phyloP scores from a whole-genome alignment of 2,329 filamentous ascomycete genomes.

The Venturia oleaginea region DNA sequence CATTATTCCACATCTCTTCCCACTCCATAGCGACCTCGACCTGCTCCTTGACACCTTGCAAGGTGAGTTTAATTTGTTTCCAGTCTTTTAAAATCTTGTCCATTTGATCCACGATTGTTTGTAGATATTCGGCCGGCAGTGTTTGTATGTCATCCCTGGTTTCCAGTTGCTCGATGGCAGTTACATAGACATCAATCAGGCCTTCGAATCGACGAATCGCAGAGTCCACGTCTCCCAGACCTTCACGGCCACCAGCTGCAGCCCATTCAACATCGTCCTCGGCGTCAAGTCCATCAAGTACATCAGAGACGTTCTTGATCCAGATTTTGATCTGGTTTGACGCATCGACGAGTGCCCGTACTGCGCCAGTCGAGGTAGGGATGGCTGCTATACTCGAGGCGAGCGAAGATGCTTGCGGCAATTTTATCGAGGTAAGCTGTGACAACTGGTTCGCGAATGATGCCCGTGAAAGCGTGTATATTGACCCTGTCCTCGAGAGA shows the following conservation, averaged over 20 bases:
- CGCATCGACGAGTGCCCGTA: slow-evolving; percentile 72
- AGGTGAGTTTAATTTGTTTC: slow-evolving; percentile 66
- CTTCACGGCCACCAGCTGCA: slow-evolving; percentile 76
- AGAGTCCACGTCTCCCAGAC: slow-evolving; percentile 57
- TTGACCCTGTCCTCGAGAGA: slow-evolving; percentile 64
- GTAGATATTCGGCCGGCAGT: slow-evolving; percentile 63
- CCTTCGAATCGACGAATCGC: slow-evolving; percentile 78
- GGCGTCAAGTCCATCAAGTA: slow-evolving; percentile 79
- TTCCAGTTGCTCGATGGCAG: slow-evolving; percentile 88
- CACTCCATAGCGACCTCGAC: slow-evolving; percentile 98
- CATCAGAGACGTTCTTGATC: slow-evolving; percentile 87
- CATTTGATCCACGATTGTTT: slow-evolving; percentile 75
- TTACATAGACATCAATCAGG: slow-evolving; percentile 84
- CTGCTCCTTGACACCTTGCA: slow-evolving; percentile 75
- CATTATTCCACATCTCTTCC: slow-evolving; percentile 93
- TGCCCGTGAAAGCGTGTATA: slow-evolving; percentile 84
- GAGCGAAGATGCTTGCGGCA: slow-evolving; percentile 77
- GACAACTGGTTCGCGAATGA: slow-evolving; percentile 91
- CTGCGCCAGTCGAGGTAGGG: slow-evolving; percentile 73
- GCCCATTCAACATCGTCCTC: slow-evolving; percentile 98
- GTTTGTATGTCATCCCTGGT: slow-evolving; percentile 62
- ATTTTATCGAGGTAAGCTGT: slow-evolving; percentile 79
- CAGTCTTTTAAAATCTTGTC: slow-evolving; percentile 78
- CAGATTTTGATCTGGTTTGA: slow-evolving; percentile 89
- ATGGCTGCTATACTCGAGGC: slow-evolving; percentile 78